Evolutionary conservation across 2,329 filamentous ascomycete genomes (phyloP).

Genomic region (Aspergillus sp.): DNA sequence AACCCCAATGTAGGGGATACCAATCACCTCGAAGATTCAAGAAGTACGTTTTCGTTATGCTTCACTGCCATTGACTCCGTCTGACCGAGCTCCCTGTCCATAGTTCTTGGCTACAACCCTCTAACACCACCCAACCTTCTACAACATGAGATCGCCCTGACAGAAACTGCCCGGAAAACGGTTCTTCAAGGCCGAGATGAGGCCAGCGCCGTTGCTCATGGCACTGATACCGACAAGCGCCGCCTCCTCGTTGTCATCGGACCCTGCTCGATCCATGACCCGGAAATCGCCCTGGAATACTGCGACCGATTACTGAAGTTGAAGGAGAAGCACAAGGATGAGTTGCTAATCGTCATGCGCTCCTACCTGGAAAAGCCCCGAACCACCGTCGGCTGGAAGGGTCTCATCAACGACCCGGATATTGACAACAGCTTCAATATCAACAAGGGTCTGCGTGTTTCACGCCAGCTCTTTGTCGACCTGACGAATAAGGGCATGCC

Average conservation of each 20-base stretch:
- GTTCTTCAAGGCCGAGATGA: constrained; percentile 62
- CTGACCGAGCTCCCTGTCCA: constrained; percentile 5
- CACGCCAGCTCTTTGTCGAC: constrained; percentile 89
- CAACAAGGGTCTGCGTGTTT: constrained; percentile 89
- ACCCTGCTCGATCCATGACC: constrained; percentile 97
- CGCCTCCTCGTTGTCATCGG: constrained; percentile 79
- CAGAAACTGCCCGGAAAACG: constrained; percentile 46
- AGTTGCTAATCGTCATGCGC: constrained; percentile 94
- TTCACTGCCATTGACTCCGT: background rate
- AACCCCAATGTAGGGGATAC: constrained; percentile 78
- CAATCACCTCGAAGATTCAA: constrained; percentile 73
- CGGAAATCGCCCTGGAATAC: constrained; percentile 86
- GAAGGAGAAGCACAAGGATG: constrained; percentile 84
- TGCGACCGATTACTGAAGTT: constrained; percentile 77
- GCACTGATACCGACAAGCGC: constrained; percentile 53
- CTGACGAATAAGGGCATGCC: constrained; percentile 92
- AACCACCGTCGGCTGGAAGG: constrained; percentile 98
- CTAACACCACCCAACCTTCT: constrained; percentile 91
- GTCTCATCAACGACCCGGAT: constrained; percentile 96
- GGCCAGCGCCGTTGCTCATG: constrained; percentile 61
- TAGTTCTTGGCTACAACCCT: constrained; percentile 87
- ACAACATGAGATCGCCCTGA: constrained; percentile 78
- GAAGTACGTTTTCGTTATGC: constrained; percentile 59
- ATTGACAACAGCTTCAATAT: constrained; percentile 99
- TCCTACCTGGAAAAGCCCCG: constrained; percentile 98